A percentile compares a stretch with the other conserved stretches of the same genome.
phyloP scores from a whole-genome alignment of 2,329 filamentous ascomycete species.

The Graphiopsis chlorocephala region DNA sequence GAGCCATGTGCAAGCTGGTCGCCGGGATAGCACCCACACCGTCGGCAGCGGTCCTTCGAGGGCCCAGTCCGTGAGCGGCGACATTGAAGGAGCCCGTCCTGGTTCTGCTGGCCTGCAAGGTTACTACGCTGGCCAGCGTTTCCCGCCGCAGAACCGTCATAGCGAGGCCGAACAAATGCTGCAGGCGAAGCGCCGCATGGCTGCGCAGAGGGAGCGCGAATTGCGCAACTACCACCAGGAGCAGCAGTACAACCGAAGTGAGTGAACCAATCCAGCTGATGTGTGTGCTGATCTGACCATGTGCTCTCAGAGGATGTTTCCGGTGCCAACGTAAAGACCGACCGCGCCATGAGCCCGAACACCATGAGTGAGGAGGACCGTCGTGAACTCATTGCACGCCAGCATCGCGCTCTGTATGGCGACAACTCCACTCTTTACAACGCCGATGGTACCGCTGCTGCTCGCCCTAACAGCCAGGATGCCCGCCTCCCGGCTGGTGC shows the following conservation, averaged over 20 bases:
- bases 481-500: slow-evolving; percentile 56
- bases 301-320: slow-evolving; percentile 8
- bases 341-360: slow-evolving; percentile 79
- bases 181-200: slow-evolving; percentile 99
- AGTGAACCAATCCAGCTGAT: slow-evolving; percentile 17
- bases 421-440: slow-evolving; percentile 67
- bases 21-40: slow-evolving; percentile 66
- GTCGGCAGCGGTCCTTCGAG: slow-evolving; percentile 52
- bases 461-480: slow-evolving; percentile 65
- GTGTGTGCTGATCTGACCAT: background rate
- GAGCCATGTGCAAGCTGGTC: slow-evolving; percentile 43
- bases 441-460: slow-evolving; percentile 63
- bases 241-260: slow-evolving; percentile 99
- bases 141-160: slow-evolving; percentile 71
- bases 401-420: slow-evolving; percentile 91
- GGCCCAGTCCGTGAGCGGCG: slow-evolving; percentile 74
- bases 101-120: slow-evolving; percentile 80
- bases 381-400: slow-evolving; percentile 90
- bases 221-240: slow-evolving; percentile 99
- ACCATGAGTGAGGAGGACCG: slow-evolving; percentile 94
- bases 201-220: slow-evolving; percentile 97
- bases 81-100: slow-evolving; percentile 74
- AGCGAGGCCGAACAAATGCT: slow-evolving; percentile 97
- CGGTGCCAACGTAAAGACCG: slow-evolving; percentile 62
- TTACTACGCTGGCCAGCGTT: slow-evolving; percentile 91